Evolutionary conservation across 495 filamentous ascomycete species (phyloP), one percentile per base, ranked within the genome.

Genomic region (Aspergillus conjunctus): DNA sequence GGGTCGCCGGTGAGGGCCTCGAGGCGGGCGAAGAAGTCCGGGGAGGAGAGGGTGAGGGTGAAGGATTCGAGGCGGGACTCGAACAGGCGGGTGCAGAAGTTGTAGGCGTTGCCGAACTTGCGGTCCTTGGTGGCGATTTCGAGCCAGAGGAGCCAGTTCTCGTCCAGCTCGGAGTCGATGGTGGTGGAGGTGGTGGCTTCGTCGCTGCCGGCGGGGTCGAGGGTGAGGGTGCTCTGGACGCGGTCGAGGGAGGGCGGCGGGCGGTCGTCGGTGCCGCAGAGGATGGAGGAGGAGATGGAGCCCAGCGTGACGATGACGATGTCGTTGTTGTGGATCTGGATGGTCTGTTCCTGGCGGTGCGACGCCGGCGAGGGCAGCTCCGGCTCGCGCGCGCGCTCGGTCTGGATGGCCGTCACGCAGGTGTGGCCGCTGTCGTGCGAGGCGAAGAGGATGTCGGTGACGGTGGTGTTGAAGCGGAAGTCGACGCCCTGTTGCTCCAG

Each of bases 401-500:
- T 56, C 55, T 12, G 39, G 58, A 44, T 67, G 51, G 33, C 57
- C 10, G 32, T 54, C 11, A 54, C 54, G 10, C 49, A 17, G 18
- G 5, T 2, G 26, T 26, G 2, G 26, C 5, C 26, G 26, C 5
- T 5, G 26, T 26, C 26, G 26, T 2, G 26, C 26, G 26, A 2
- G 11, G 60, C 64, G 12, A 68, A 70, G 44, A 66, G 52, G 50
- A 75, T 67, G 34, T 73, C 61, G 9, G 45, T 67, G 21, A 77
- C 66, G 18, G 56, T 75, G 33, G 71, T 74, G 53, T 72, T 46
- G 54, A 72, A 76, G 11, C 53, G 73, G 56, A 80, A 81, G 46
- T 79, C 73, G n/a, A 81, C 78, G 2, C 75, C 75, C 17, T 67
- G 63, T 4, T 61, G 58, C 18, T 70, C 56, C 2, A 82, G 74